These are phyloP conservation scores for Acacia confusa DNA, from an alignment of 306 rosid species.

Conservation along the genomic window DNA sequence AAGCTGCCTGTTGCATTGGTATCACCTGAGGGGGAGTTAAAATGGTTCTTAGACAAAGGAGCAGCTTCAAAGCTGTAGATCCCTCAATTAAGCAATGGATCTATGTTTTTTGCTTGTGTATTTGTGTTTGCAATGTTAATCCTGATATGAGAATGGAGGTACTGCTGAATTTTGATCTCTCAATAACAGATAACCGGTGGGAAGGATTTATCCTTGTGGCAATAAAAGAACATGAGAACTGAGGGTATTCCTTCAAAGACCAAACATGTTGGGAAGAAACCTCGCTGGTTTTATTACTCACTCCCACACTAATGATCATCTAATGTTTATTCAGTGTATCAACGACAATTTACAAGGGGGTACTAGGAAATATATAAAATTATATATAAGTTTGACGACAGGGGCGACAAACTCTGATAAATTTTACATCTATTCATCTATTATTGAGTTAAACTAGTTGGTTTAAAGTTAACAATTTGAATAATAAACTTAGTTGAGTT, in stretches of 20 bases:
- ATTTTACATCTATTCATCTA: background rate
- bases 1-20: constrained; percentile 55
- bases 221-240: constrained; percentile 32
- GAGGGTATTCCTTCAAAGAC: background rate
- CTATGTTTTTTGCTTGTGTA: background rate
- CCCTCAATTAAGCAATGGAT: background rate
- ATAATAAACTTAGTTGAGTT: background rate
- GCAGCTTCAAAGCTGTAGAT: constrained; percentile 68
- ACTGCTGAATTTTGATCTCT: constrained; percentile 25
- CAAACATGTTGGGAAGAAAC: background rate
- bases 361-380: background rate
- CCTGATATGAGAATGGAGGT: background rate
- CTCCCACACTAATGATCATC: background rate
- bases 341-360: background rate
- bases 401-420: background rate
- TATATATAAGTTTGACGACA: background rate
- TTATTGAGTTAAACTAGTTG: background rate
- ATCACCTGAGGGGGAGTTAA: constrained; percentile 51
- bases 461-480: too few species aligned
- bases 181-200: constrained; percentile 11
- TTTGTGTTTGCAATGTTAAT: background rate
- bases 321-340: background rate
- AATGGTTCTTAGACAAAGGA: constrained; percentile 65
- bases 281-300: background rate
- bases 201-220: constrained; percentile 13